Evolutionary conservation across 192 early-diverging fungal species (phyloP), one percentile per base, ranked within the genome.

Genomic region (Geranomyces variabilis): DNA sequence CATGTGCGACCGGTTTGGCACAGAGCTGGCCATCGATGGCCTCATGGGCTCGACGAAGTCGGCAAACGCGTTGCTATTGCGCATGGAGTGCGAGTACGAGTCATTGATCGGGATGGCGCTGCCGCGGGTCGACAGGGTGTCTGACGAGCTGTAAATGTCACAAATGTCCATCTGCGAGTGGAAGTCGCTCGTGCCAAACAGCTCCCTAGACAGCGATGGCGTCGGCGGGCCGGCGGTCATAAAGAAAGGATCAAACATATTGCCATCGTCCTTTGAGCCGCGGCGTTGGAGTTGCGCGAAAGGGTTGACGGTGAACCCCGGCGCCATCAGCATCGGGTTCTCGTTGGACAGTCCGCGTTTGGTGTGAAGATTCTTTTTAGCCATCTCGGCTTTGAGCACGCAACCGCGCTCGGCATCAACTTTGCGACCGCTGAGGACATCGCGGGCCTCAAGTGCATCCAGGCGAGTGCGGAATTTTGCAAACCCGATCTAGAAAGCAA

Each of bases 291-390:
- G 34, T 2, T 73, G 71, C 17, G 53, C 73, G 29, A 69, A 53
- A 8, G 24, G 73, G 34, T 75, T 67, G 26, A 75, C 31, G 66
- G 33, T 31, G 45, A 64, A 75, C 41, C 69, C 43, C 6, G 24
- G 15, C 1, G 48, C 74, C 14, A 63, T 36, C 22, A 66, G 13
- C 1, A 56, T 28, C 0, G 58, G 36, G 28, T 69, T 66, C 15
- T 79, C 73, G 63, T 67, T 75, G 31, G 73, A 78, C 14, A 78
- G 69, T 14, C 90, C 92, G 55, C 94, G 88, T 70, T 92, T 93
- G 59, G 93, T 94, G 81, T 96, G 94, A 61, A 99, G 84, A 74
- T 99, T 97, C 85, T 97, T 98, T 75, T 97, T 97, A 36, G 97
- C 97, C 93, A 99, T 94, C 74, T 98, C 96, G 0, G 96, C 97